Conservation (phyloP, 805 yeast species). For the Brettanomyces anomalus region DNA sequence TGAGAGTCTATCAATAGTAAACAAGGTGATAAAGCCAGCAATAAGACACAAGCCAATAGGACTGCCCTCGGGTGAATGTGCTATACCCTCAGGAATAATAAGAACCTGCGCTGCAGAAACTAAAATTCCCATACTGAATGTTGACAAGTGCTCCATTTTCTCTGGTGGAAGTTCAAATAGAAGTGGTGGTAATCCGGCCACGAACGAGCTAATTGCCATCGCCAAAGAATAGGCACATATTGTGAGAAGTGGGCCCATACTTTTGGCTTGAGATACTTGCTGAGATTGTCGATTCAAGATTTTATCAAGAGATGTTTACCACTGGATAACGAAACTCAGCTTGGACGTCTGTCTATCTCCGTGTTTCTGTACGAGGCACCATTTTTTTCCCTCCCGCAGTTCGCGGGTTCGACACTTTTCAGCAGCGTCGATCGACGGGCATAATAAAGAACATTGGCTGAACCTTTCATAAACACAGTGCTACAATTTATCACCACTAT, state of each 20-base stretch:
- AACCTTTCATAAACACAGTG: too few species aligned
- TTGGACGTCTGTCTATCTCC: too few species aligned
- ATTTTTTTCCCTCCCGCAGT: too few species aligned
- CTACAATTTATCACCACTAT: too few species aligned
- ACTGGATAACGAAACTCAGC: not conserved
- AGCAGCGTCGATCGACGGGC: too few species aligned
- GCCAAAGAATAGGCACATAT: constrained; percentile 13
- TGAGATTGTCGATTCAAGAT: not conserved
- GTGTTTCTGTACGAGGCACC: too few species aligned
- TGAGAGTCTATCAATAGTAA: constrained; percentile 32
- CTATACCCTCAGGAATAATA: constrained; percentile 55
- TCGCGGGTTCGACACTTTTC: too few species aligned
- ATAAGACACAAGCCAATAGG: constrained; percentile 41
- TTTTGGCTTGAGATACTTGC: not conserved
- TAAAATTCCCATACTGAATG: constrained; percentile 51
- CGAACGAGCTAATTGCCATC: constrained; percentile 21
- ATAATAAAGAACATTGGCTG: too few species aligned
- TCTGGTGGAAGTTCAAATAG: constrained; percentile 15
- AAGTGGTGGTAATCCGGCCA: constrained; percentile 23
- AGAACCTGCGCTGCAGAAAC: constrained; percentile 51
- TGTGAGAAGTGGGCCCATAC: constrained; percentile 11
- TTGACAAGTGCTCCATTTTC: constrained; percentile 32
- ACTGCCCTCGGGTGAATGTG: constrained; percentile 13
- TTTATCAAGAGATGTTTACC: not conserved
- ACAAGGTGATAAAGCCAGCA: constrained; percentile 47